Evolutionary conservation across 1,284 basidiomycete genomes (phyloP), one percentile per base, ranked within the genome.

Genomic region (Microbotryum intermedium): DNA sequence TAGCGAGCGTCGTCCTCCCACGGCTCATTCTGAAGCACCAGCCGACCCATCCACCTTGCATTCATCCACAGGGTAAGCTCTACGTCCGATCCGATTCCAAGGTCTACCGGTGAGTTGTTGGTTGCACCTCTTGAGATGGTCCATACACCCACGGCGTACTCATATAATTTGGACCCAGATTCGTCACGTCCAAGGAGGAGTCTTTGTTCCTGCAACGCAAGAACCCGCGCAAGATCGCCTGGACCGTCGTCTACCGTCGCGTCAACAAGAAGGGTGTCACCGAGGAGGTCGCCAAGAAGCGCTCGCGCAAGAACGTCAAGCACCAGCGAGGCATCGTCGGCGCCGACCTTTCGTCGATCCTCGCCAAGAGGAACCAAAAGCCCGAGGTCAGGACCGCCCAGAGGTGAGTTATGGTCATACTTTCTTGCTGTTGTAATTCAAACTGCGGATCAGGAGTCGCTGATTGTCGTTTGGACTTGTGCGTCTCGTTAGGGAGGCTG

Each of bases 231-330:
- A 97, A 98, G 86, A 92, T 98, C 79, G 88, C 94, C 69, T 98
- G 94, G 95, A 98, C 94, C 62, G 55, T 57, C 43, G 86, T 92
- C 63, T 98, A 90, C 85, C 88, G 94, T 72, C 87, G 91, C 73
- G 92, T 97, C 86, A 95, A 98, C 85, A 97, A 95, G 86, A 98
- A 98, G 87, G 94, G 93, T 77, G 84, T 98, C 77, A 92, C 92
- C 57, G 94, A 98, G 81, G 94, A 98, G 79, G 86, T 93, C 58
- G 90, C 92, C 75, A 98, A 97, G 91, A 97, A 95, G 83, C 88
- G 93, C 72, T 90, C 89, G 61, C 88, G 93, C 78, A 87, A 87
- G 78, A 93, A 90, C 68, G 90, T 97, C 75, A 98, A 98, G 83
- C 87, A 92, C 82, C 87, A 95, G 81, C 90, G 95, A 77, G 95